A percentile compares a stretch with the other conserved stretches of the same genome.
These are phyloP conservation scores for Fragilariopsis cylindrus DNA, from an alignment of 108 stramenopile species.

Conservation along the genomic window DNA sequence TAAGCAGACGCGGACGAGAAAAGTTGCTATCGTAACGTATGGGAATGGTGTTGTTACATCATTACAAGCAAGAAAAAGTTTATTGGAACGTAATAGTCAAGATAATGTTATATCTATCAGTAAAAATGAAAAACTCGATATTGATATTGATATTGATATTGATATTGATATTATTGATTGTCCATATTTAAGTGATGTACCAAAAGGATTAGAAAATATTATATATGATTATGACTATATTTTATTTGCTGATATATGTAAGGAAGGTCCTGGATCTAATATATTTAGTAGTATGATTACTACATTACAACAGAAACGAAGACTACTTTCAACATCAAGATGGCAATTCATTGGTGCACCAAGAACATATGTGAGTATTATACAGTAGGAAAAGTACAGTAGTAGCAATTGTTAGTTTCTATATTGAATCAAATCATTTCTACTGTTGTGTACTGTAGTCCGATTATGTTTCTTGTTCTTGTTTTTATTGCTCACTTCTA, in stretches of 20 bases:
- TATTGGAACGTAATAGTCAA: slow-evolving; percentile 19
- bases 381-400: slow-evolving; percentile 34
- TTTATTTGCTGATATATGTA: slow-evolving; percentile 88
- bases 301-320: slow-evolving; percentile 44
- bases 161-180: slow-evolving; percentile 73
- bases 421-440: no score
- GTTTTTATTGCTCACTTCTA: no score
- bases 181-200: slow-evolving; percentile 66
- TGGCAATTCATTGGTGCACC: slow-evolving; percentile 78
- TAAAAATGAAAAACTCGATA: slow-evolving; percentile 18
- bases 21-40: slow-evolving; percentile 67
- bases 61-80: slow-evolving; percentile 54
- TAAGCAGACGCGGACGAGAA: neutral
- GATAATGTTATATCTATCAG: no score
- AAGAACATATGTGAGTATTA: slow-evolving; percentile 76
- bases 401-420: no score
- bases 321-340: slow-evolving; percentile 28
- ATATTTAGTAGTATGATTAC: slow-evolving; percentile 58
- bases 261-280: slow-evolving; percentile 79
- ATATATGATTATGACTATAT: slow-evolving; percentile 48
- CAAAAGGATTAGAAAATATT: slow-evolving; percentile 52
- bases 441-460: no score
- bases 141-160: slow-evolving; percentile 52
- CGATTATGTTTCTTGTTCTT: no score
- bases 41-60: slow-evolving; percentile 86